Conservation (phyloP, 2,329 filamentous ascomycete species). For the Nothomitra cinnamomea region DNA sequence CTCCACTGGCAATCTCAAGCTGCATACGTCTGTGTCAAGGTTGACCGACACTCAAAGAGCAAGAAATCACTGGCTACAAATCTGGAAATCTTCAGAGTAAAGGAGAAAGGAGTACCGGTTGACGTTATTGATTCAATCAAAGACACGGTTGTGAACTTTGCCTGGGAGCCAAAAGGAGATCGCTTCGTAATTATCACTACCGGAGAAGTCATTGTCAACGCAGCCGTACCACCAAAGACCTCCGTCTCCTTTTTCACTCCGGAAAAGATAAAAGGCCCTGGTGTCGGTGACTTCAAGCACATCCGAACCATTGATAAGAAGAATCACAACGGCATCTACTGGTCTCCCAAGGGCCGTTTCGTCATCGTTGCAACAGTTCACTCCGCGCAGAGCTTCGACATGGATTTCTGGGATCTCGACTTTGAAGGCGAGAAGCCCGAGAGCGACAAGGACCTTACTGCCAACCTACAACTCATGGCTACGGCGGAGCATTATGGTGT, state of each 20-base stretch:
- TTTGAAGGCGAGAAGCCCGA: constrained; percentile 95
- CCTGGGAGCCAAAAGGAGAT: constrained; percentile 97
- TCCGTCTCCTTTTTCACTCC: constrained; percentile 92
- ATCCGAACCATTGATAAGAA: constrained; percentile 94
- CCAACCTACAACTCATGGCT: constrained; percentile 90
- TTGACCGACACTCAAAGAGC: constrained; percentile 95
- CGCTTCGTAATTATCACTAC: constrained; percentile 95
- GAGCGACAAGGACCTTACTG: constrained; percentile 81
- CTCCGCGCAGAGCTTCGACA: constrained; percentile 82
- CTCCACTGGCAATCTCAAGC: constrained; percentile 97
- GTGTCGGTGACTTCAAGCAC: constrained; percentile 87
- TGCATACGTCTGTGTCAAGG: constrained; percentile 92
- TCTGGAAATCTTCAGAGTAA: constrained; percentile 92
- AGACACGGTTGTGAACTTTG: constrained; percentile 98
- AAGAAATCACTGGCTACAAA: constrained; percentile 97
- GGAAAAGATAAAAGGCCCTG: constrained; percentile 73
- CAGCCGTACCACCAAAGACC: constrained; percentile 82
- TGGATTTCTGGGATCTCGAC: constrained; percentile 96
- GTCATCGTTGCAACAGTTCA: constrained; percentile 86
- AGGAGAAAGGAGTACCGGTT: constrained; percentile 94
- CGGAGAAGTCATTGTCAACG: constrained; percentile 60
- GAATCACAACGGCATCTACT: constrained; percentile 99
- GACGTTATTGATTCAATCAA: constrained; percentile 97
- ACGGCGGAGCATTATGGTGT: constrained; percentile 91
- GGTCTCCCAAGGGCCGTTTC: constrained; percentile 90